Conservation (phyloP, 2,329 filamentous ascomycete species). For the Claviceps pazoutovae region DNA sequence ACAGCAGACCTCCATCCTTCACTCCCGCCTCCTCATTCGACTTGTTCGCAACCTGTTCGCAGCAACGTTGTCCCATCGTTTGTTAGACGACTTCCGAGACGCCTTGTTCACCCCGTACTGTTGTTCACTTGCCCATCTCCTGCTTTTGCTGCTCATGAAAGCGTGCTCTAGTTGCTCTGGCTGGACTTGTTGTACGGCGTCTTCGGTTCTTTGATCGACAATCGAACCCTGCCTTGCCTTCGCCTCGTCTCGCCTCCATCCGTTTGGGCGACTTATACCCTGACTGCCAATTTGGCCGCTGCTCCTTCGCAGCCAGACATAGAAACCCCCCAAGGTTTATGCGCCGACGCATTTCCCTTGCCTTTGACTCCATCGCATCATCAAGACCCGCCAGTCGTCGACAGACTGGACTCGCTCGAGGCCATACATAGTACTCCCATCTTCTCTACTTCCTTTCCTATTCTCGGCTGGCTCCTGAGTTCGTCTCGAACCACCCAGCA, state of each 20-base stretch:
- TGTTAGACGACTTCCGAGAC: not conserved
- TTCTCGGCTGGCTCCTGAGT: not conserved
- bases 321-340: conserved; percentile 3
- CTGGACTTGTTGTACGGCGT: no score
- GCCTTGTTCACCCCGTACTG: not conserved
- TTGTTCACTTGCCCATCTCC: not conserved
- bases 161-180: not conserved
- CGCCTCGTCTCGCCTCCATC: not conserved
- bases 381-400: not conserved
- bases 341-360: conserved; percentile 4
- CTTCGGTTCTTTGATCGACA: not conserved
- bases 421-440: not conserved
- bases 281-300: not conserved
- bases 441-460: not conserved
- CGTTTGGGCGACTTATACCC: not conserved
- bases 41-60: not conserved
- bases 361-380: conserved; percentile 1
- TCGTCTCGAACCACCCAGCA: not conserved
- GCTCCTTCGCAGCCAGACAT: conserved; percentile 2
- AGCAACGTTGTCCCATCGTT: not conserved
- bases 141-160: not conserved
- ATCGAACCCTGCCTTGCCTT: not conserved
- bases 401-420: not conserved
- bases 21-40: not conserved
- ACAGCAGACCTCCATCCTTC: not conserved